Evolutionary conservation across 768 basidiomycete genomes (phyloP).

Genomic region (Mycena chlorophos): DNA sequence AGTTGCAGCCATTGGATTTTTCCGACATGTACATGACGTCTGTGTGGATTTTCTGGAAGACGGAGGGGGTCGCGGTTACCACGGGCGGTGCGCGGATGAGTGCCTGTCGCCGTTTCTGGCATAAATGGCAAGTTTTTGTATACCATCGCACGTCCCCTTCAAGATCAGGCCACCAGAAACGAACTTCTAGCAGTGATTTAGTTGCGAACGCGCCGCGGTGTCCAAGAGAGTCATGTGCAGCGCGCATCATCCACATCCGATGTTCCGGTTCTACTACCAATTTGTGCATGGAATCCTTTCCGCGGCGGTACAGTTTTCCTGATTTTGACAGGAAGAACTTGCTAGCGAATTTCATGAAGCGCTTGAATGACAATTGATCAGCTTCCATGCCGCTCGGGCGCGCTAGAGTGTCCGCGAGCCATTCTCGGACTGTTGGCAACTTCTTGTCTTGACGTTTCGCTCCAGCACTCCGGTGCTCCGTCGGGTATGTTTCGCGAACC

Average conservation of each 20-base stretch:
- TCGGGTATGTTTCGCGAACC: background rate
- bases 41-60: conserved; percentile 31
- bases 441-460: background rate
- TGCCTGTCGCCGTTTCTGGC: conserved; percentile 27
- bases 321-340: conserved; percentile 1
- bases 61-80: conserved; percentile 23
- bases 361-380: background rate
- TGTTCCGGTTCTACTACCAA: conserved; percentile 1
- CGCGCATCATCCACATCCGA: conserved; percentile 4
- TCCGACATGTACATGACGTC: conserved; percentile 32
- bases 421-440: background rate
- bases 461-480: background rate
- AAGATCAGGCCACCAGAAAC: conserved; percentile 27
- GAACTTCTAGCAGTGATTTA: background rate
- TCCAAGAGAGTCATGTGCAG: conserved; percentile 20
- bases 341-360: background rate
- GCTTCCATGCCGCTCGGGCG: background rate
- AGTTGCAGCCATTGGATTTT: conserved; percentile 20
- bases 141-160: conserved; percentile 32
- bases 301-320: background rate
- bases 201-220: conserved; percentile 20
- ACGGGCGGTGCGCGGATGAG: conserved; percentile 30
- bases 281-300: background rate
- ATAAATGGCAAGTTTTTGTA: conserved; percentile 33
- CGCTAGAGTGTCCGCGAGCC: background rate